phyloP scores from a whole-genome alignment of 1,139 yeast species.

The Blastobotrys illinoisensis region DNA sequence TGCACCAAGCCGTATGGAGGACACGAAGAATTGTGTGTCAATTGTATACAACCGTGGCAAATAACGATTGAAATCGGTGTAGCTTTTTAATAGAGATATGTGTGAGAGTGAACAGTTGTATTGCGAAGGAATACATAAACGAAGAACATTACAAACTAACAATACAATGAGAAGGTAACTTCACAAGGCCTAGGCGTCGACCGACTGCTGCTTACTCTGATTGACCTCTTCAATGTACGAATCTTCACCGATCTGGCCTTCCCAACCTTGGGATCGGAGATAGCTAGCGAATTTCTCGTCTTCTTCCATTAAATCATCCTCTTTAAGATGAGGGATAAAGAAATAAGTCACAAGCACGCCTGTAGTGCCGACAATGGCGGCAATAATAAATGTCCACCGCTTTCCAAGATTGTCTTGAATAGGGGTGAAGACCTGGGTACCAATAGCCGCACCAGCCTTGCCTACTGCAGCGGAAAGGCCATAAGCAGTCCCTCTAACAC shows the following conservation, averaged over 20 bases:
- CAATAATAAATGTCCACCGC: slow-evolving; percentile 50
- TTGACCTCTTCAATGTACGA: background rate
- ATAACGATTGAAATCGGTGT: no score
- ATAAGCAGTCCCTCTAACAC: slow-evolving; percentile 63
- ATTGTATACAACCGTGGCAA: no score
- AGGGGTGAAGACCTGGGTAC: slow-evolving; percentile 44
- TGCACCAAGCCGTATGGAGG: no score
- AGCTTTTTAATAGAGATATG: no score
- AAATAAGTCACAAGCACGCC: slow-evolving; percentile 59
- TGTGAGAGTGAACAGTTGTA: no score
- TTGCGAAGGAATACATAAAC: no score
- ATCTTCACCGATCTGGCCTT: slow-evolving; percentile 50
- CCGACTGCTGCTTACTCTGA: background rate
- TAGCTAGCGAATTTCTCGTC: slow-evolving; percentile 60
- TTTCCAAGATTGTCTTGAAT: slow-evolving; percentile 39
- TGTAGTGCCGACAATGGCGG: slow-evolving; percentile 62
- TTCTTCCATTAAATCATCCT: slow-evolving; percentile 61
- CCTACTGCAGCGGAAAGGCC: slow-evolving; percentile 51
- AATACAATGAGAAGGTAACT: background rate
- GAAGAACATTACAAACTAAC: no score
- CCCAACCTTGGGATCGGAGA: slow-evolving; percentile 62
- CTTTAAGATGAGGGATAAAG: slow-evolving; percentile 61
- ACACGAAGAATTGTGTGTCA: no score
- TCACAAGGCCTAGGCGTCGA: background rate
- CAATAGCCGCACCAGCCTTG: slow-evolving; percentile 52